Evolutionary conservation across 495 filamentous ascomycete genomes (phyloP), one percentile per base, ranked within the genome.

Genomic region (Parathielavia hyrcaniae): DNA sequence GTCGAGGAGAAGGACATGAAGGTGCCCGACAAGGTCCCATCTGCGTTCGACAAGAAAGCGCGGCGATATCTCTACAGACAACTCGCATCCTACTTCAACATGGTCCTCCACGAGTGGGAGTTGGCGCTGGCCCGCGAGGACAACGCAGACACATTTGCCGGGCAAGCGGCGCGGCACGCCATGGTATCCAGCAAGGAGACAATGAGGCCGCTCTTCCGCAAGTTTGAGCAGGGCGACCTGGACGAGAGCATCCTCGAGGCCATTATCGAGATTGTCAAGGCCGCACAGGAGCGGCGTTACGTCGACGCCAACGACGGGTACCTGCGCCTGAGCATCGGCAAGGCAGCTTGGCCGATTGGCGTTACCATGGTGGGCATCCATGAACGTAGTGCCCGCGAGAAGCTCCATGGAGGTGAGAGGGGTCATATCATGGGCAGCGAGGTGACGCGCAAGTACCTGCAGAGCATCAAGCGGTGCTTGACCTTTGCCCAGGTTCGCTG

Each of bases 291-390:
- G 66, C 76, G 88, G 54, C 79, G 89, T 64, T 98, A 97, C 69
- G 95, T 98, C 38, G 89, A 96, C 73, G 93, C 93, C 20, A 97
- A 97, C 66, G 91, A 98, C 68, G 90, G 90, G 1, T 98, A 97
- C 69, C 72, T 98, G 50, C 78, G 89, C 36, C 73, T 97, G 56
- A 95, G 89, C 72, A 98, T 98, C 70, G 93, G 93, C 53, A 98
- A 98, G 79, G 95, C 93, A 71, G 93, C 93, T 22, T 98, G 93
- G 93, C 93, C 93, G 30, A 98, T 98, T 69, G 93, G 93, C 73
- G 93, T 98, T 32, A 98, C 93, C 64, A 97, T 97, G 93, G 93
- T 98, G 61, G 93, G 93, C 78, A 98, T 98, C 67, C 93, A 98
- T 82, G 93, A 97, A 75, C 84, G 93, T 60, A 90, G 85, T 46